Evolutionary conservation across 148 eudicot genomes (phyloP).

Genomic region (Pouteria glomerata): DNA sequence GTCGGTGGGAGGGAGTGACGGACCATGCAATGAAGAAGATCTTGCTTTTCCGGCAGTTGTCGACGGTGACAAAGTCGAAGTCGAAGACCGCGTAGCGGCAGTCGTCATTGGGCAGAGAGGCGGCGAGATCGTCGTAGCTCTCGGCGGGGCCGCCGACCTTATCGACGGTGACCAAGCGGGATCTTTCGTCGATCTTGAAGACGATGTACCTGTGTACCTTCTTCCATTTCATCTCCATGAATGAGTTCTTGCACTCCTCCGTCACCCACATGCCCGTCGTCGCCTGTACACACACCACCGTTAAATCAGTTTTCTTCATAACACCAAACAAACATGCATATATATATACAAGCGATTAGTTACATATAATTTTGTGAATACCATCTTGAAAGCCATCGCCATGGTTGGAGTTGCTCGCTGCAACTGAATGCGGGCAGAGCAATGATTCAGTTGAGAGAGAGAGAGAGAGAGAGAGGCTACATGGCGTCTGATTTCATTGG

Average conservation of each 20-base stretch:
- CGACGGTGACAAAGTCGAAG: conserved; percentile 80
- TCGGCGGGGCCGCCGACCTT: conserved; percentile 77
- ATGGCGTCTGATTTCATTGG: too few relatives aligned
- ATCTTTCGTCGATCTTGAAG: conserved; percentile 79
- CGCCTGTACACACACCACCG: conserved; percentile 40
- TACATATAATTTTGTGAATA: conserved; percentile 17
- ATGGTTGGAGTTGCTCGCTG: conserved; percentile 34
- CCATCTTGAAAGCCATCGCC: conserved; percentile 99
- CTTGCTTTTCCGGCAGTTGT: conserved; percentile 95
- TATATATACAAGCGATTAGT: too few relatives aligned
- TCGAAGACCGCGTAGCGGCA: conserved; percentile 93
- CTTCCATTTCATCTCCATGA: conserved; percentile 99
- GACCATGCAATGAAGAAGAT: conserved; percentile 99
- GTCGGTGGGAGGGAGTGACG: conserved; percentile 12
- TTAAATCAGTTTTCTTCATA: too few relatives aligned
- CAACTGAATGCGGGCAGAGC: too few relatives aligned
- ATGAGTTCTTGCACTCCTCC: conserved; percentile 88
- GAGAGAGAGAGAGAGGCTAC: neutral
- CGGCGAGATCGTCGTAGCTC: conserved; percentile 70
- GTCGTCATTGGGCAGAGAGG: conserved; percentile 75
- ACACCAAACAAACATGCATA: too few relatives aligned
- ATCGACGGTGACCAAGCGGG: conserved; percentile 66
- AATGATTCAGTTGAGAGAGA: conserved; percentile 1
- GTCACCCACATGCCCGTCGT: conserved; percentile 76
- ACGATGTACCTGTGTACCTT: conserved; percentile 84